Conservation (phyloP, 192 early-diverging fungal species). For the Lunasporangiospora selenospora region DNA sequence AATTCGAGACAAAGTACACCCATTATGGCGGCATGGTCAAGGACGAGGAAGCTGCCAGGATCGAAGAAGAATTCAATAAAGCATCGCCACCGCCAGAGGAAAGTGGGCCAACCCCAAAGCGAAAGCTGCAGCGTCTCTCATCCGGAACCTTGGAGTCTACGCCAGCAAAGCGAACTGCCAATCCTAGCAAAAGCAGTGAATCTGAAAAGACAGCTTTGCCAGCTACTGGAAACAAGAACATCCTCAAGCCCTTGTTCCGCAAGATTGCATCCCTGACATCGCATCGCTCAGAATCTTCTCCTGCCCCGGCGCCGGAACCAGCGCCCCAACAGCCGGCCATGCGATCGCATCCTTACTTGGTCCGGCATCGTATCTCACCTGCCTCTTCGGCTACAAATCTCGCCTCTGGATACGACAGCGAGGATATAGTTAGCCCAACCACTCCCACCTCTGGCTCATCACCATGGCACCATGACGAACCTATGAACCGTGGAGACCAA, state of each 20-base stretch:
- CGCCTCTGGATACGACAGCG: background rate
- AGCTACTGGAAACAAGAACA: constrained; percentile 42
- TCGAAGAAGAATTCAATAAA: constrained; percentile 48
- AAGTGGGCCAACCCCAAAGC: constrained; percentile 35
- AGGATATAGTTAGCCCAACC: constrained; percentile 18
- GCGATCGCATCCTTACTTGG: constrained; percentile 38
- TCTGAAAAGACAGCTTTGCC: no score
- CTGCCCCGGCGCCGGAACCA: constrained; percentile 15
- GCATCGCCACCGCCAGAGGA: constrained; percentile 40
- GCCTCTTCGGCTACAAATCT: constrained; percentile 20
- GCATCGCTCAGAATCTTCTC: constrained; percentile 15
- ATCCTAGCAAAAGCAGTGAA: constrained; percentile 13
- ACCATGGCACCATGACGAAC: constrained; percentile 21
- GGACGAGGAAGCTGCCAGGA: constrained; percentile 44
- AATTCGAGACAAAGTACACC: constrained; percentile 35
- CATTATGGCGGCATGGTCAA: constrained; percentile 22
- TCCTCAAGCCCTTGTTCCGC: constrained; percentile 21
- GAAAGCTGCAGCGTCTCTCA: constrained; percentile 39
- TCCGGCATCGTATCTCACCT: constrained; percentile 36
- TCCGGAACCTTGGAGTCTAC: constrained; percentile 30
- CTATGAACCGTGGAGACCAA: no score
- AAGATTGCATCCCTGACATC: constrained; percentile 43
- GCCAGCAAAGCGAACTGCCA: constrained; percentile 34
- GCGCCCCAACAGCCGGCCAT: constrained; percentile 16
- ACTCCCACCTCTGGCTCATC: constrained; percentile 10